A percentile compares a stretch with the other conserved stretches of the same genome.
Evolutionary conservation across 805 yeast species (phyloP).

Genomic region (Myxozyma geophila): DNA sequence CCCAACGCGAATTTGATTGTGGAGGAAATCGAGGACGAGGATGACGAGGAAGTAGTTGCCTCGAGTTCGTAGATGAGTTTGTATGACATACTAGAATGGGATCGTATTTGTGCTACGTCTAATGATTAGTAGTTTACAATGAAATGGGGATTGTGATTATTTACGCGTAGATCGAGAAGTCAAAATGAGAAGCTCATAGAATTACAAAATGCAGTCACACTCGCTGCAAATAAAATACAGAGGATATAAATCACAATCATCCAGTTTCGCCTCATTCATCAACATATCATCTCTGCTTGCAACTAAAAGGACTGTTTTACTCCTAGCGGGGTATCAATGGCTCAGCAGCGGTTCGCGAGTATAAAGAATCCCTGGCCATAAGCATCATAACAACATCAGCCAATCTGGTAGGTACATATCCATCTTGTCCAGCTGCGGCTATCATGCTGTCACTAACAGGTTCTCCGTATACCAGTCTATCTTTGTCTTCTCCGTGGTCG

Average conservation of each 20-base stretch:
- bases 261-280: too few relatives aligned
- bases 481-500: background rate
- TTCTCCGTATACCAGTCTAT: background rate
- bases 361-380: background rate
- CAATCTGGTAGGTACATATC: background rate
- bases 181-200: too few relatives aligned
- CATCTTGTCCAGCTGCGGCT: background rate
- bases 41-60: slow-evolving; percentile 3
- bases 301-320: background rate
- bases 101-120: too few relatives aligned
- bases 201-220: too few relatives aligned
- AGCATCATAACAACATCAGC: background rate
- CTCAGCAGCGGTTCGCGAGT: background rate
- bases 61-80: background rate
- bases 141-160: too few relatives aligned
- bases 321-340: background rate
- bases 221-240: too few relatives aligned
- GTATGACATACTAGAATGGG: too few relatives aligned
- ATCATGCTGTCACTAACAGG: background rate
- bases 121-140: background rate
- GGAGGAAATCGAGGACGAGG: slow-evolving; percentile 44
- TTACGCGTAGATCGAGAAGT: too few relatives aligned
- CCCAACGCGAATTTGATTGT: slow-evolving; percentile 71
- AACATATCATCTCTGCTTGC: background rate
- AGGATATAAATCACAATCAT: too few relatives aligned